Conservation (phyloP, 2,329 filamentous ascomycete species). For the Arthrobotrys conoides region DNA sequence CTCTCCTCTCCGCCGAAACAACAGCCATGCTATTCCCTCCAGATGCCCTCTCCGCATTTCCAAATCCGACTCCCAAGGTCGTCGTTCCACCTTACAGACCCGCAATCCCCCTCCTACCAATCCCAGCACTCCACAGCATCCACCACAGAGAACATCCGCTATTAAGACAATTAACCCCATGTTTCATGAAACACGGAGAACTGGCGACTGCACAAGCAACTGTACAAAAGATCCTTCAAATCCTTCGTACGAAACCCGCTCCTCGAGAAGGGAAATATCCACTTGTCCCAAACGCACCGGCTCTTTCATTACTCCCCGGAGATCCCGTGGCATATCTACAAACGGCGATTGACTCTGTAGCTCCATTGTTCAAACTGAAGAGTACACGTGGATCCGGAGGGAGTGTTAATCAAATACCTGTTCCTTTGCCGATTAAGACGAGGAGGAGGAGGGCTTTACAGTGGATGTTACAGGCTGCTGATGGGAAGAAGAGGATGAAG, state of each 20-base stretch:
- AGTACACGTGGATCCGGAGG: slow-evolving; percentile 85
- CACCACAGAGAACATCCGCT: slow-evolving; percentile 89
- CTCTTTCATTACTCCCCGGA: slow-evolving; percentile 83
- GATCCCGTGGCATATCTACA: slow-evolving; percentile 92
- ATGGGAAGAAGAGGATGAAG: slow-evolving; percentile 77
- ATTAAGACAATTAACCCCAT: slow-evolving; percentile 86
- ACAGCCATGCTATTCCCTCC: slow-evolving; percentile 63
- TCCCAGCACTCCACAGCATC: slow-evolving; percentile 76
- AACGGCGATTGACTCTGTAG: slow-evolving; percentile 90
- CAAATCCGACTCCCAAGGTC: slow-evolving; percentile 65
- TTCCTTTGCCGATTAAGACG: slow-evolving; percentile 81
- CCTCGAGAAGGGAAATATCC: slow-evolving; percentile 80
- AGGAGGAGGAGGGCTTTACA: slow-evolving; percentile 82
- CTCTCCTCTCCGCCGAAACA: slow-evolving; percentile 61
- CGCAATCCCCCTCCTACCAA: slow-evolving; percentile 77
- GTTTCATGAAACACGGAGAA: slow-evolving; percentile 93
- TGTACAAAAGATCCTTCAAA: slow-evolving; percentile 66
- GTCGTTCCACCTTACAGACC: slow-evolving; percentile 74
- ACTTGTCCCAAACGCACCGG: slow-evolving; percentile 82
- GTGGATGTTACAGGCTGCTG: slow-evolving; percentile 90
- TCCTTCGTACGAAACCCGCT: slow-evolving; percentile 85
- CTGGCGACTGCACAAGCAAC: slow-evolving; percentile 84
- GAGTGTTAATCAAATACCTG: slow-evolving; percentile 83
- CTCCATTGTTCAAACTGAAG: slow-evolving; percentile 85
- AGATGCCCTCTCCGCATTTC: slow-evolving; percentile 62